Evolutionary conservation across 148 eudicot genomes (phyloP), one percentile per base, ranked within the genome.

Genomic region (Salicornia ramosissima): DNA sequence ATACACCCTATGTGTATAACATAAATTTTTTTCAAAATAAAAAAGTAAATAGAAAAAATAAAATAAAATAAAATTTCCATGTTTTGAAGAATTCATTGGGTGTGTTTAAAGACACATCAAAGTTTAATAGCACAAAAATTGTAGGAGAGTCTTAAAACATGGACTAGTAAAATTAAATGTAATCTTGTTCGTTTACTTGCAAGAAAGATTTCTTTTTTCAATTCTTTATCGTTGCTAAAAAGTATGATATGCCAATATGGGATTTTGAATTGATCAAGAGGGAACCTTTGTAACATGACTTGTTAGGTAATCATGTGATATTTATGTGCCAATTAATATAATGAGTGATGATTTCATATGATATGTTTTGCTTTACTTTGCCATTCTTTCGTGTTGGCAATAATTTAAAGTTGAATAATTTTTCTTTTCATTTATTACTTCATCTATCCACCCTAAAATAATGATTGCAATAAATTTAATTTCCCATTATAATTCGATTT

Each of bases 231-330:
- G 22, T 65, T 43, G 22, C 19, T 45, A n/a, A 60, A 60, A 60
- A 15, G 47, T 46, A 33, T 51, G 40, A 4, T n/a, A n/a, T n/a
- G n/a, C n/a, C n/a, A n/a, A 22, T 33, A 30, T 50, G 18, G 34
- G 64, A 18, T 19, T 67, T 67, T 51, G 58, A 67, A 51, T 50
- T 67, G 21, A 25, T n/a, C 26, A 29, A 31, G 70, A 31, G 70
- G 70, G 58, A 49, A n/a, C 15, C 28, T 47, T 29, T 10, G 1
- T 50, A 53, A 10, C 58, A 50, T 67, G 57, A 67, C 45, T 31
- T 24, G 8, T 36, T 8, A 36, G 4, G 40, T 8, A 5, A 31
- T 67, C 46, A 50, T 50, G 57, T 33, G 53, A 67, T 50, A 28
- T 49, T 67, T 49, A 28, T 67, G 53, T 15, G n/a, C 53, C 25